phyloP scores from a whole-genome alignment of 176 grass and related monocot genomes.

The Melocanna baccifera region DNA sequence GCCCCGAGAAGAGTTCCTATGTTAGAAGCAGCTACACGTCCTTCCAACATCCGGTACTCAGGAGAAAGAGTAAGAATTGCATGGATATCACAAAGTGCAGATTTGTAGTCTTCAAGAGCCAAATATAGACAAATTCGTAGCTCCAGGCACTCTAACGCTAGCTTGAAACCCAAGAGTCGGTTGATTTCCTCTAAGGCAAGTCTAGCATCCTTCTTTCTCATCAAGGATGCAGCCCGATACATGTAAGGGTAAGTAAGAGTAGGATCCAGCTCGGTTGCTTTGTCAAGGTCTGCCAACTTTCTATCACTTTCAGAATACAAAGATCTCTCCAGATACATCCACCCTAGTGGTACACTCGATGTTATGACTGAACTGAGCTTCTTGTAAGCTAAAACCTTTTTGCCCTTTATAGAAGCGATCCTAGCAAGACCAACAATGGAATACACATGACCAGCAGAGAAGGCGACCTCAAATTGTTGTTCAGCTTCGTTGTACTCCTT shows the following conservation, averaged over 20 bases:
- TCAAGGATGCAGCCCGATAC: conserved; percentile 71
- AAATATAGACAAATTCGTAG: conserved; percentile 78
- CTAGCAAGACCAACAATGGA: conserved; percentile 74
- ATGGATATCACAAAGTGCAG: conserved; percentile 80
- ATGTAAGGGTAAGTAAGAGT: conserved; percentile 92
- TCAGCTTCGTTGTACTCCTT: conserved; percentile 75
- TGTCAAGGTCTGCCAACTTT: conserved; percentile 70
- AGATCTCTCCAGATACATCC: conserved; percentile 90
- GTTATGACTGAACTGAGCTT: conserved; percentile 80
- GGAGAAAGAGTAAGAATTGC: conserved; percentile 79
- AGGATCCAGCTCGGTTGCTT: conserved; percentile 81
- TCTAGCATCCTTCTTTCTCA: conserved; percentile 81
- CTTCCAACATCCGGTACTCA: conserved; percentile 81
- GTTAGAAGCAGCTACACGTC: conserved; percentile 78
- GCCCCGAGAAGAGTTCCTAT: conserved; percentile 64
- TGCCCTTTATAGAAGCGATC: conserved; percentile 54
- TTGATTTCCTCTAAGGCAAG: conserved; percentile 85
- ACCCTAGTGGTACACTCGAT: conserved; percentile 63
- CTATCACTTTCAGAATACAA: conserved; percentile 63
- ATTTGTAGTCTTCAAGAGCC: conserved; percentile 75
- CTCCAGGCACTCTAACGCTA: conserved; percentile 80
- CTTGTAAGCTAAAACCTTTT: conserved; percentile 58
- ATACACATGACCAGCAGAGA: conserved; percentile 75
- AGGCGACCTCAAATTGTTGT: conserved; percentile 52
- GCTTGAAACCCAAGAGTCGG: conserved; percentile 74